Conservation (phyloP, 352 stramenopile genomes). For the Phytophthora hybrid region DNA sequence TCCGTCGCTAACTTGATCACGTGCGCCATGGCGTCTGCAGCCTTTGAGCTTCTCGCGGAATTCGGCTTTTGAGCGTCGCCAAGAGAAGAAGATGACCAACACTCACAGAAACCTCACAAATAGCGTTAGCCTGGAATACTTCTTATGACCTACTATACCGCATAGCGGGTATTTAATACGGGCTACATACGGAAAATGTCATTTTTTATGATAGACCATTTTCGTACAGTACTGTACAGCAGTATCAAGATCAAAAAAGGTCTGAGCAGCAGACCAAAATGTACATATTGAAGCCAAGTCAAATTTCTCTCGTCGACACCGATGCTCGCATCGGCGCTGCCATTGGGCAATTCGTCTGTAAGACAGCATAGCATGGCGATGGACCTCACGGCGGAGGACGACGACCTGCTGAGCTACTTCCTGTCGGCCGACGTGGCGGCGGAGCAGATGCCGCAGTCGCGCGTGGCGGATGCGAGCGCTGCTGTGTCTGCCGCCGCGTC, state of each 20-base stretch:
- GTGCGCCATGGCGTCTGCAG: constrained; percentile 28
- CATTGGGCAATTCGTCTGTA: constrained; percentile 39
- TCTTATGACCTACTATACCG: too few species aligned
- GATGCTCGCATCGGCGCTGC: constrained; percentile 25
- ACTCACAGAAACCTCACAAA: neutral
- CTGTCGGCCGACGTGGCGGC: constrained; percentile 75
- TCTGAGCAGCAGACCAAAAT: constrained; percentile 1
- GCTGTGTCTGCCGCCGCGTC: neutral
- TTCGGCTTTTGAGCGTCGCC: constrained; percentile 1
- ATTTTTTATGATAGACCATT: too few species aligned
- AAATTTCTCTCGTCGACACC: neutral
- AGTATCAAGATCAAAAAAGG: neutral
- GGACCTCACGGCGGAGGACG: constrained; percentile 87
- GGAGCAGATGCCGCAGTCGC: constrained; percentile 57
- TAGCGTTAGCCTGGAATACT: neutral
- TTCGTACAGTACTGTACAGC: too few species aligned
- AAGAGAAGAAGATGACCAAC: neutral
- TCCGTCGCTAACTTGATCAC: constrained; percentile 27
- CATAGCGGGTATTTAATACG: too few species aligned
- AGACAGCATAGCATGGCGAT: constrained; percentile 39
- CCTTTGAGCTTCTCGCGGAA: constrained; percentile 20
- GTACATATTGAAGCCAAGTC: constrained; percentile 17
- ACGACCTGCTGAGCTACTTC: constrained; percentile 91
- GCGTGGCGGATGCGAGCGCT: constrained; percentile 16
- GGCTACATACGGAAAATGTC: too few species aligned